phyloP scores from a whole-genome alignment of 805 yeast genomes.

The Hanseniaspora guilliermondii region DNA sequence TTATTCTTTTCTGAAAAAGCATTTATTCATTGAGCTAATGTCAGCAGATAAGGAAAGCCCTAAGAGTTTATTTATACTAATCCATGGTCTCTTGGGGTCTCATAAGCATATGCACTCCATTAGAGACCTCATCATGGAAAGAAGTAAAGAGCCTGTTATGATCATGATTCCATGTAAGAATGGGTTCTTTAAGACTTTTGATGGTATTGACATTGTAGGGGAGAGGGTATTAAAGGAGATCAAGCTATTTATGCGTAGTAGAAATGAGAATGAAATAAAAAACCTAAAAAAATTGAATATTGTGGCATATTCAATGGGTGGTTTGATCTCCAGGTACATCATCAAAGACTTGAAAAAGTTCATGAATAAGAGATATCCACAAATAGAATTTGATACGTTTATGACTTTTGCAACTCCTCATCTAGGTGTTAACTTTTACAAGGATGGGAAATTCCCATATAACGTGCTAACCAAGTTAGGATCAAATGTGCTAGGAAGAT shows the following conservation, averaged over 20 bases:
- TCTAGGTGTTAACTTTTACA: slow-evolving; percentile 46
- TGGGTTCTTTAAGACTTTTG: slow-evolving; percentile 65
- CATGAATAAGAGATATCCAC: neutral
- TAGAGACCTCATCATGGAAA: slow-evolving; percentile 32
- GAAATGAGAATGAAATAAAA: slow-evolving; percentile 20
- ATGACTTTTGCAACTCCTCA: slow-evolving; percentile 73
- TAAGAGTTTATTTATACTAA: slow-evolving; percentile 53
- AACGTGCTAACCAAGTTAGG: slow-evolving; percentile 40
- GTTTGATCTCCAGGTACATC: slow-evolving; percentile 67
- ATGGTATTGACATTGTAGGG: slow-evolving; percentile 67
- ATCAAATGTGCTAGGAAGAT: slow-evolving; percentile 43
- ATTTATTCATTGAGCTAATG: neutral
- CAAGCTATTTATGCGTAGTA: slow-evolving; percentile 31
- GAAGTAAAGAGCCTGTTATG: slow-evolving; percentile 32
- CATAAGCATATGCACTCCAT: slow-evolving; percentile 44
- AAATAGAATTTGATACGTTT: slow-evolving; percentile 30
- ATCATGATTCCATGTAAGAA: slow-evolving; percentile 47
- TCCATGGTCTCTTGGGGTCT: slow-evolving; percentile 74
- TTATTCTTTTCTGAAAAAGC: too few relatives aligned
- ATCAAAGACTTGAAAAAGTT: slow-evolving; percentile 49
- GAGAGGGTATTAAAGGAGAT: slow-evolving; percentile 60
- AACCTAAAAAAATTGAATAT: slow-evolving; percentile 48
- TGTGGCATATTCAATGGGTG: slow-evolving; percentile 84
- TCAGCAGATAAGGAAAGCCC: neutral
- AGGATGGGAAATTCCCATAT: slow-evolving; percentile 24